These are phyloP conservation scores for Sarocladiaceae sp. DNA, from an alignment of 2,329 filamentous ascomycete species.

Conservation along the genomic window DNA sequence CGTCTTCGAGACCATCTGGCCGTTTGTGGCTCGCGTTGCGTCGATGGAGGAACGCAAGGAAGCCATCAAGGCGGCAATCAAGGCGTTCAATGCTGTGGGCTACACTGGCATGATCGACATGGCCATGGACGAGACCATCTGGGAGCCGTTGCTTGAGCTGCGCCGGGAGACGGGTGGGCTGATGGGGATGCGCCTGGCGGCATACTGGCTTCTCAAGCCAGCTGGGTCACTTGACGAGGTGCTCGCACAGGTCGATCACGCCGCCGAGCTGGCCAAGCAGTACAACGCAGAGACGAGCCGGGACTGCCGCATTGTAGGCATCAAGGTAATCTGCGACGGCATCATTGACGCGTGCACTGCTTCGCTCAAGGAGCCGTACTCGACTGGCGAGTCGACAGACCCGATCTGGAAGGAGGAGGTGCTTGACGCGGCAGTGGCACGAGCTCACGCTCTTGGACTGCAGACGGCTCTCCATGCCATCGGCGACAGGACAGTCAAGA, in stretches of 20 bases:
- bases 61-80: conserved; percentile 40
- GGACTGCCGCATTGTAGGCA: conserved; percentile 46
- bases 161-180: conserved; percentile 25
- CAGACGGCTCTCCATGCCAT: conserved; percentile 62
- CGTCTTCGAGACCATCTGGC: conserved; percentile 48
- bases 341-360: conserved; percentile 61
- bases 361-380: conserved; percentile 52
- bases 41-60: conserved; percentile 41
- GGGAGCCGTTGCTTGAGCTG: conserved; percentile 43
- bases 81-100: conserved; percentile 43
- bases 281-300: conserved; percentile 29
- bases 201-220: conserved; percentile 53
- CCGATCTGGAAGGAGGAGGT: conserved; percentile 49
- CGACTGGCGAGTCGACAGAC: conserved; percentile 37
- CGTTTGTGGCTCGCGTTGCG: conserved; percentile 41
- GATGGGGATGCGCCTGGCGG: conserved; percentile 38
- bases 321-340: conserved; percentile 61
- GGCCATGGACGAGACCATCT: conserved; percentile 54
- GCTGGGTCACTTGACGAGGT: conserved; percentile 35
- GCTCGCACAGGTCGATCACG: conserved; percentile 41
- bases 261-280: conserved; percentile 34
- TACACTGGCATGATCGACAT: conserved; percentile 53
- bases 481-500: conserved; percentile 51
- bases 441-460: conserved; percentile 46
- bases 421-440: conserved; percentile 45